phyloP scores from a whole-genome alignment of 2,329 filamentous ascomycete species.

The Xylariaceae sp. region DNA sequence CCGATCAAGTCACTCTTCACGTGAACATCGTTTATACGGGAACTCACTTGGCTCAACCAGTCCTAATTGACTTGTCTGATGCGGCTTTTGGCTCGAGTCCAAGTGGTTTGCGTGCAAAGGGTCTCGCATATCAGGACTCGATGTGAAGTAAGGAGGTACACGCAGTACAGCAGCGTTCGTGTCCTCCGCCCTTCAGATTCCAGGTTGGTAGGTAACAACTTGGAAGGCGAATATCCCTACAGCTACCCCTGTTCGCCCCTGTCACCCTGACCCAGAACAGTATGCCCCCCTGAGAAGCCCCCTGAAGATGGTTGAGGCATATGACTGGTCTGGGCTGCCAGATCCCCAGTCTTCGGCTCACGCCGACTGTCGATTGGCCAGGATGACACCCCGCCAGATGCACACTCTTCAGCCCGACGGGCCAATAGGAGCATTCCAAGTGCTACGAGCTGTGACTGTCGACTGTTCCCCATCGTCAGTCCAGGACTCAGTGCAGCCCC shows the following conservation, averaged over 20 bases:
- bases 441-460: slow-evolving; percentile 9
- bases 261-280: too few species aligned
- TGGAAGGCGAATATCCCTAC: background rate
- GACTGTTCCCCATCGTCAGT: slow-evolving; percentile 4
- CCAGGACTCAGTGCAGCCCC: background rate
- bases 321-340: slow-evolving; percentile 6
- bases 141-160: too few species aligned
- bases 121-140: too few species aligned
- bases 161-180: too few species aligned
- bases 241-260: background rate
- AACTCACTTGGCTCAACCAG: too few species aligned
- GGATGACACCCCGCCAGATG: slow-evolving; percentile 5
- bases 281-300: slow-evolving; percentile 11
- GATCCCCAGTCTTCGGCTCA: slow-evolving; percentile 3
- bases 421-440: slow-evolving; percentile 7
- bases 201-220: background rate
- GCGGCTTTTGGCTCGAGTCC: too few species aligned
- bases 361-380: slow-evolving; percentile 7
- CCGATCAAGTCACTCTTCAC: too few species aligned
- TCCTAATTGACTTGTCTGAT: too few species aligned
- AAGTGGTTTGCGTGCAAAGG: too few species aligned
- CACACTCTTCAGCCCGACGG: slow-evolving; percentile 6
- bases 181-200: too few species aligned
- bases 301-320: background rate
- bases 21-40: too few species aligned